Conservation (phyloP, 257 asterid genomes). For the Orobanche coerulescens region DNA sequence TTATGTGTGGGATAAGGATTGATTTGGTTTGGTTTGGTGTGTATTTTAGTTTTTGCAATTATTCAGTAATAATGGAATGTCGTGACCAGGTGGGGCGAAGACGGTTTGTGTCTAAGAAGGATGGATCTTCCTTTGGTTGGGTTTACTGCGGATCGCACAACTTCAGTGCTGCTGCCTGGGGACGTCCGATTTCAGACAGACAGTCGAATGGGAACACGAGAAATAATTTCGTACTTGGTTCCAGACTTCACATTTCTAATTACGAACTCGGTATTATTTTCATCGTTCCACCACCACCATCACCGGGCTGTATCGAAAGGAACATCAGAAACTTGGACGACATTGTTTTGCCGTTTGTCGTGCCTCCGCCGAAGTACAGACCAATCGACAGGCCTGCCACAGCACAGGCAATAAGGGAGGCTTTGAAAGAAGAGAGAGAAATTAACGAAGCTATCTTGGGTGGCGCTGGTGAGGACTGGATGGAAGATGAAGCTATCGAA, state of each 20-base stretch:
- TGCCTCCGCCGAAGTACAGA: constrained; percentile 74
- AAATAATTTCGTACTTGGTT: constrained; percentile 47
- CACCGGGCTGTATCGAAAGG: constrained; percentile 19
- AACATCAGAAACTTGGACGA: constrained; percentile 45
- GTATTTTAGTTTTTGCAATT: no score
- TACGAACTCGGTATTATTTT: constrained; percentile 78
- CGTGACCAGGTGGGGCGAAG: constrained; percentile 90
- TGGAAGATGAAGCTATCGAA: constrained; percentile 39
- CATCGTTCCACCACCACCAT: constrained; percentile 50
- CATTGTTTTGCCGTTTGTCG: constrained; percentile 58
- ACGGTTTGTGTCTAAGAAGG: constrained; percentile 43
- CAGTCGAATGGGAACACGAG: constrained; percentile 20
- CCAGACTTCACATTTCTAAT: constrained; percentile 66
- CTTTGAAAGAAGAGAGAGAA: constrained; percentile 35
- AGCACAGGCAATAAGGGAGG: constrained; percentile 69
- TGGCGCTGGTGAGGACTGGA: constrained; percentile 20
- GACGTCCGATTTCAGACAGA: constrained; percentile 53
- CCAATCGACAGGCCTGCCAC: constrained; percentile 63
- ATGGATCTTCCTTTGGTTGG: constrained; percentile 69
- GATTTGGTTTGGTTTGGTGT: no score
- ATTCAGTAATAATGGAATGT: no score
- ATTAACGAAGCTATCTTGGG: constrained; percentile 24
- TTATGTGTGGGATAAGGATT: no score
- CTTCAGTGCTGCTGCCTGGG: constrained; percentile 98
- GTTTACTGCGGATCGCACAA: constrained; percentile 84